These are phyloP conservation scores for Macrophomina tecta DNA, from an alignment of 2,329 filamentous ascomycete genomes.

Conservation along the genomic window DNA sequence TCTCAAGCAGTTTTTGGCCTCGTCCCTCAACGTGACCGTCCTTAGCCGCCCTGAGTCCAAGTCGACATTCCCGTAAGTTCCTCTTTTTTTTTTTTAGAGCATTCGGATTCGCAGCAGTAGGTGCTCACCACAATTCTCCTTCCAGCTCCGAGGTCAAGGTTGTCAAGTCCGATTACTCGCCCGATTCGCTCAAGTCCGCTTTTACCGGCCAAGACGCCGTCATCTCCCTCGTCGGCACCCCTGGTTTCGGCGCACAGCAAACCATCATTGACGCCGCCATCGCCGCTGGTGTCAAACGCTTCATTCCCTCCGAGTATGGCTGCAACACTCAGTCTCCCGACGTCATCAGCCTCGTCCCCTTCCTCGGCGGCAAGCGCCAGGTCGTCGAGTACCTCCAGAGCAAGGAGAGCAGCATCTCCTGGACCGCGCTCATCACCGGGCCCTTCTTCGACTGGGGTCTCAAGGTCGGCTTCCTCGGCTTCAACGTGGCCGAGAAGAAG, in stretches of 20 bases:
- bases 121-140: not conserved
- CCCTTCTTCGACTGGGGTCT: conserved; percentile 69
- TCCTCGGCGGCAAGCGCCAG: conserved; percentile 59
- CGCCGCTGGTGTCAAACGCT: conserved; percentile 65
- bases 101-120: not conserved
- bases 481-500: conserved; percentile 56
- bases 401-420: conserved; percentile 56
- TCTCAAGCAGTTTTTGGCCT: conserved; percentile 37
- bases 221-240: conserved; percentile 54
- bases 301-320: conserved; percentile 67
- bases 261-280: conserved; percentile 64
- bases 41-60: conserved; percentile 38
- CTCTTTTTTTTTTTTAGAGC: too few species aligned
- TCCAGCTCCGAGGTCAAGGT: conserved; percentile 38
- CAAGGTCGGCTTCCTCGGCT: conserved; percentile 56
- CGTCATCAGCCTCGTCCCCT: conserved; percentile 52
- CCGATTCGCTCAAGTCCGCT: conserved; percentile 55
- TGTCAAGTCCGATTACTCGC: conserved; percentile 57
- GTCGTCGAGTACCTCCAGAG: conserved; percentile 60
- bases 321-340: conserved; percentile 47
- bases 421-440: conserved; percentile 65
- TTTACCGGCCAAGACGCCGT: conserved; percentile 65
- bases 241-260: conserved; percentile 52
- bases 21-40: conserved; percentile 37
- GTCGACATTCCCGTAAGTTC: conserved; percentile 31